Evolutionary conservation across 2,329 filamentous ascomycete genomes (phyloP), one percentile per base, ranked within the genome.

Genomic region (Coleophoma eucalyptorum): DNA sequence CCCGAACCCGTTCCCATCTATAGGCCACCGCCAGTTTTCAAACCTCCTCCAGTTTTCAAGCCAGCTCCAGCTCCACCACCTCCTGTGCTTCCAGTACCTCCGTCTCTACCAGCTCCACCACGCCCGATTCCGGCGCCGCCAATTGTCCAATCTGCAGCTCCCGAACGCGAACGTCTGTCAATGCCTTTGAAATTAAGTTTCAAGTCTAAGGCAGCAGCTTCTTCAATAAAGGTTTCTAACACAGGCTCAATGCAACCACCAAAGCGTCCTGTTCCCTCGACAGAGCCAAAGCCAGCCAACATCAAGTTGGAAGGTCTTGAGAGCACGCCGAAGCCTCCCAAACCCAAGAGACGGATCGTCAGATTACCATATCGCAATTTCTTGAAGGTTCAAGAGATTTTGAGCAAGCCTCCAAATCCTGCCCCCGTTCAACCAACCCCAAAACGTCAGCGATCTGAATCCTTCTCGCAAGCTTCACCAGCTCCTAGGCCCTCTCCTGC

Each of bases 381-480:
- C 16, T 15, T 31, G 13, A 61, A 57, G 42, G 35, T 62, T 3
- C 40, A 47, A 18, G 31, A 51, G 15, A 64, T 66, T 45, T 32
- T 55, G 34, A 49, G 51, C 8, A 34, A 26, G 5, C 49, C 57
- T 21, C 59, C 57, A 13, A 58, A 58, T 18, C 59, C 60, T 38
- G 38, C 49, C 11, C 46, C 45, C 19, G 38, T 46, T 32, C 51
- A 52, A 34, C 31, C 49, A 15, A 55, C 55, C 26, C 26, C 15
- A 7, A 31, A 12, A 8, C 44, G 33, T n/a, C 18, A 16, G n/a
- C 43, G 49, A 35, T 49, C 46, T 16, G 51, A 49, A 13, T 54
- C 53, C 16, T 43, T 33, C 12, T 55, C 55, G 35, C 53, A 52
- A 26, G 33, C 50, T 19, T 59, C 59, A 20, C 57, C 61, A 16